Evolutionary conservation across 176 grass and related monocot species (phyloP), one percentile per base, ranked within the genome.

Genomic region (Lolium rigidum): DNA sequence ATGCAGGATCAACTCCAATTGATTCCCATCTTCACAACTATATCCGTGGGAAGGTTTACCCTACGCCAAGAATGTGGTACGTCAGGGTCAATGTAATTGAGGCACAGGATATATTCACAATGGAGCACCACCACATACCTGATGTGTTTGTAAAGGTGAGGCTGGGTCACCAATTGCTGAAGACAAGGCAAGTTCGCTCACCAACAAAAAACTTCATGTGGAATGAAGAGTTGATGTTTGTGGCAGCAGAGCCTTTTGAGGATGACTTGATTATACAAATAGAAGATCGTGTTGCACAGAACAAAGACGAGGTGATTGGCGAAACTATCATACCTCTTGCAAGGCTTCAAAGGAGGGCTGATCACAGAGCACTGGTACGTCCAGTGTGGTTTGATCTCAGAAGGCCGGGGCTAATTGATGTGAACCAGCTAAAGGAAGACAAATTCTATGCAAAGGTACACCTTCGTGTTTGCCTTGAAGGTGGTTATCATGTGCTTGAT

Each of bases 401-500:
- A 76, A 94, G 86, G 79, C 88, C 85, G 5, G 90, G 67, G 25
- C 25, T 87, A 12, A 76, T 95, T 11, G 91, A 96, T 13, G 37
- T 92, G 62, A 92, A 98, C 65, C 83, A 90, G 74, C 61, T 98
- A 4, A 95, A 88, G 78, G 96, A 98, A 77, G 92, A 99, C 46
- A 94, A 94, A 76, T 94, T 96, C 92, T 92, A 95, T 14, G 87
- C 88, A 65, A 96, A 94, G 87, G 35, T 99, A 44, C 54, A 80
- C 54, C 88, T 94, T 16, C 73, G 67, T 44, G 20, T 91, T 79
- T 91, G 88, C 56, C 88, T 99, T 22, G 97, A 99, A 70, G 97
- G 97, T 52, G 97, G 97, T 21, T 99, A 99, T 59, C 97, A 99
- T 78, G 97, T 99, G 28, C 74, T 99, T 17, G 97, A 99, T 79